Evolutionary conservation across 1,139 yeast species (phyloP).

Genomic region (Scheffersomyces titani): DNA sequence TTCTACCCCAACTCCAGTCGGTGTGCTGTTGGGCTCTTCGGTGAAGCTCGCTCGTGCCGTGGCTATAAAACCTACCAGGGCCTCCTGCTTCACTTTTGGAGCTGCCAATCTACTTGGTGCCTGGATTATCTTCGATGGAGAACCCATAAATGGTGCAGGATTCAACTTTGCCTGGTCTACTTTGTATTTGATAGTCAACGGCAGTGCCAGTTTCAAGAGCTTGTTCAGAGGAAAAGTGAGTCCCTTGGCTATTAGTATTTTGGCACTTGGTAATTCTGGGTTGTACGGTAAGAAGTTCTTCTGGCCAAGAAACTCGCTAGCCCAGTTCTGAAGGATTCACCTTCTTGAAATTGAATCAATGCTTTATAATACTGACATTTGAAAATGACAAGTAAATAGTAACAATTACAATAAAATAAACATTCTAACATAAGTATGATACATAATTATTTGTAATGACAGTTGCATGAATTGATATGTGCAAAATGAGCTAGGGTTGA

Average conservation of each 20-base stretch:
- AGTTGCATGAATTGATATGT: too few relatives aligned
- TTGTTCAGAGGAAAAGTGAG: constrained; percentile 41
- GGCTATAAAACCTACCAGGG: constrained; percentile 34
- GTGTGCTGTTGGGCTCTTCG: constrained; percentile 26
- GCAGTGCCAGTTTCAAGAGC: constrained; percentile 55
- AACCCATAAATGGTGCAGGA: constrained; percentile 81
- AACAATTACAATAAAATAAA: too few relatives aligned
- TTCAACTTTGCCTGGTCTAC: constrained; percentile 87
- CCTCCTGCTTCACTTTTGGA: constrained; percentile 48
- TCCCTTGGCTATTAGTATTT: constrained; percentile 61
- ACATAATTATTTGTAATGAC: too few relatives aligned
- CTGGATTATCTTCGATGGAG: constrained; percentile 80
- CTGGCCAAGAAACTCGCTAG: constrained; percentile 25
- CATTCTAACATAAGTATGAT: too few relatives aligned
- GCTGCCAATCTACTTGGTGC: constrained; percentile 77
- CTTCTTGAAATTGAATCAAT: too few relatives aligned
- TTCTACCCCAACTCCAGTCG: constrained; percentile 12
- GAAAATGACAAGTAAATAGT: too few relatives aligned
- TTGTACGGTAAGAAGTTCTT: constrained; percentile 73
- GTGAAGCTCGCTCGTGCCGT: constrained; percentile 27
- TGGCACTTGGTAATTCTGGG: constrained; percentile 64
- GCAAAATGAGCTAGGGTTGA: too few relatives aligned
- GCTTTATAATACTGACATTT: too few relatives aligned
- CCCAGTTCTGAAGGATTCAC: too few relatives aligned
- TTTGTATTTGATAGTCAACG: constrained; percentile 74